Base-by-base conservation (phyloP, 2,329 filamentous ascomycete species). In the Xylaria digitata region DNA sequence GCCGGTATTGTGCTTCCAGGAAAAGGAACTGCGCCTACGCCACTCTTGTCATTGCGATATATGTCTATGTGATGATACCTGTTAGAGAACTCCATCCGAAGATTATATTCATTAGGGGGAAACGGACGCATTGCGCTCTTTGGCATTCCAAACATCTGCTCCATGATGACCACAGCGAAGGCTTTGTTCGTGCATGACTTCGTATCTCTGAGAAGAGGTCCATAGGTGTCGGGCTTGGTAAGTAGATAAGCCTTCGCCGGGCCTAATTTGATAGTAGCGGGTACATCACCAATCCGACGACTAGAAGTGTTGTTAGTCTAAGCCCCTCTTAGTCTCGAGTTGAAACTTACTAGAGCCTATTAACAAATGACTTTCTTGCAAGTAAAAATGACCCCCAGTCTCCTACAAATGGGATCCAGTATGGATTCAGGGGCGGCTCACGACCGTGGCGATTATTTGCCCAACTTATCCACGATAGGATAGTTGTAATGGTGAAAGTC, bases 141-240 rank as follows among this genome's bases (percentile, higher is more conserved):
- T 7, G 58, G 58, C 46, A 50, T 61, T 17, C 61, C 61, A 30
- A 63, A 63, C 43, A 63, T 50, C 43, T 63, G 61, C 45, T 63
- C 61, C 43, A 50, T 50, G n/a, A 63, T 57, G 17, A 63, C 13
- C 7, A 63, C 61, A 6, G 61, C 61, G n/a, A 63, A 63, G 9
- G 61, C 54, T 43, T 63, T 63, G 26, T 63, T 63, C 9, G 61
- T 63, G 34, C 61, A 63, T 45, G 61, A 63, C 21, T 23, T 34
- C 7, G 61, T 63, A 26, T 63, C 61, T 45, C 23, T 57, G 17
- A 63, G 53, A 43, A 63, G 32, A 11, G 43, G 43, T n/a, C 61
- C 61, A 56, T 63, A 63, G 17, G 45, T 57, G 6, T 63, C 53
- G n/a, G 61, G 61, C 9, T 63, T 45, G 9, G 53, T 63, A 21